phyloP scores from a whole-genome alignment of 2,329 filamentous ascomycete genomes.

The Phyllosticta citriasiana region DNA sequence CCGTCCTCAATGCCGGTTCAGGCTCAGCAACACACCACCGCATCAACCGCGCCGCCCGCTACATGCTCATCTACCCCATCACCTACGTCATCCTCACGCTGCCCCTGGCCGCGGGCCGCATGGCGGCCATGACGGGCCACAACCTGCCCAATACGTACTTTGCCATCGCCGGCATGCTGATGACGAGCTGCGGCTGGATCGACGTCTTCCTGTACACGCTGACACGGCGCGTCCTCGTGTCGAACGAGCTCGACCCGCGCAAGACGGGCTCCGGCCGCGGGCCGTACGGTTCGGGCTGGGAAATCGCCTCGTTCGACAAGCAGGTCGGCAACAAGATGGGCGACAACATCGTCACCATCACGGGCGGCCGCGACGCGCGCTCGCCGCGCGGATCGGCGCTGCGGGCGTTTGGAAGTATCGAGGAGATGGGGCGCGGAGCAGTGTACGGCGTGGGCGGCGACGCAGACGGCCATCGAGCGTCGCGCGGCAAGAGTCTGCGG shows the following conservation, averaged over 20 bases:
- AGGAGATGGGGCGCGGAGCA: not conserved
- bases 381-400: not conserved
- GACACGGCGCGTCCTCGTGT: conserved; percentile 31
- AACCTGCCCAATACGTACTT: conserved; percentile 45
- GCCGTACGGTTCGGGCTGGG: conserved; percentile 8
- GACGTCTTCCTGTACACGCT: conserved; percentile 34
- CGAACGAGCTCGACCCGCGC: conserved; percentile 17
- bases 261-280: not conserved
- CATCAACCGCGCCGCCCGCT: conserved; percentile 36
- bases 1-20: conserved; percentile 21
- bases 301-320: conserved; percentile 10
- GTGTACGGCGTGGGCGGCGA: not conserved
- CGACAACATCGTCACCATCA: conserved; percentile 11
- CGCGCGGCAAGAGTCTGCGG: not conserved
- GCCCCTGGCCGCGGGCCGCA: conserved; percentile 45
- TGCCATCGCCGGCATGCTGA: conserved; percentile 49
- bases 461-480: not conserved
- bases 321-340: not conserved
- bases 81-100: conserved; percentile 58
- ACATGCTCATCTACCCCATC: conserved; percentile 56
- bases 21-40: conserved; percentile 17
- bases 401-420: not conserved
- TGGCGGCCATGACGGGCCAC: conserved; percentile 28
- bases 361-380: conserved; percentile 8
- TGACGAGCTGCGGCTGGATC: conserved; percentile 38